phyloP scores from a whole-genome alignment of 2,329 filamentous ascomycete genomes.

The Chrysoporthe cubensis region DNA sequence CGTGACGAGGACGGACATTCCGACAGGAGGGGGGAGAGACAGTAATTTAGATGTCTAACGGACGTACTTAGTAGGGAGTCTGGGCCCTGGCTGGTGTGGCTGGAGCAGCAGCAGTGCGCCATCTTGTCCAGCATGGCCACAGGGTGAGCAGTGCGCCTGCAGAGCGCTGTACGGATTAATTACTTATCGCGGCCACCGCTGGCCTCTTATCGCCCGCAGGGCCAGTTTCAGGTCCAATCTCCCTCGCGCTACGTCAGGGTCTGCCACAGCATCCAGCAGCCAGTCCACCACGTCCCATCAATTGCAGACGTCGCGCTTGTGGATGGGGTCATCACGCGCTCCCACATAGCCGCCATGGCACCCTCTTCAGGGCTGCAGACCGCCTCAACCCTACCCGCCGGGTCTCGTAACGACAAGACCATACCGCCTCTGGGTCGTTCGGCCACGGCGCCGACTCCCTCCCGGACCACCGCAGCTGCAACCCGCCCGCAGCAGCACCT shows the following conservation, averaged over 20 bases:
- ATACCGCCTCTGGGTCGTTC: constrained; percentile 43
- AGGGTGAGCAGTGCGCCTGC: no score
- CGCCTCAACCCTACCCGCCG: constrained; percentile 16
- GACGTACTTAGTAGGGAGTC: no score
- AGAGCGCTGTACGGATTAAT: no score
- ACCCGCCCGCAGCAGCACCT: not conserved
- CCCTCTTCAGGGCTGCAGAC: constrained; percentile 37
- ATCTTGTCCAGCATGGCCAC: no score
- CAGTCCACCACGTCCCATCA: not conserved
- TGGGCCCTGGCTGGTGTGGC: no score
- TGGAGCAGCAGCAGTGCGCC: no score
- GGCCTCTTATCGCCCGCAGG: constrained; percentile 10
- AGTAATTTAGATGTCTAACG: no score
- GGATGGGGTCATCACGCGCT: constrained; percentile 23
- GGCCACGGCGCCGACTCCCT: constrained; percentile 44
- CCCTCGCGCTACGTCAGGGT: constrained; percentile 11
- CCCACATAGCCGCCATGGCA: constrained; percentile 34
- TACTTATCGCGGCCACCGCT: constrained; percentile 9
- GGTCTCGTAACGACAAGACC: constrained; percentile 16
- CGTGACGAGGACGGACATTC: not conserved
- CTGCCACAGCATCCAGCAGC: not conserved
- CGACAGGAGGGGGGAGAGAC: not conserved
- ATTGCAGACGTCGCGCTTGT: not conserved
- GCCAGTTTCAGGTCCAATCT: not conserved
- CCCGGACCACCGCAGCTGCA: constrained; percentile 21